Percentiles rank a stretch among this genome's conserved stretches.
Evolutionary conservation across 768 basidiomycete species (phyloP).

Genomic region (Butyriboletus loyo): DNA sequence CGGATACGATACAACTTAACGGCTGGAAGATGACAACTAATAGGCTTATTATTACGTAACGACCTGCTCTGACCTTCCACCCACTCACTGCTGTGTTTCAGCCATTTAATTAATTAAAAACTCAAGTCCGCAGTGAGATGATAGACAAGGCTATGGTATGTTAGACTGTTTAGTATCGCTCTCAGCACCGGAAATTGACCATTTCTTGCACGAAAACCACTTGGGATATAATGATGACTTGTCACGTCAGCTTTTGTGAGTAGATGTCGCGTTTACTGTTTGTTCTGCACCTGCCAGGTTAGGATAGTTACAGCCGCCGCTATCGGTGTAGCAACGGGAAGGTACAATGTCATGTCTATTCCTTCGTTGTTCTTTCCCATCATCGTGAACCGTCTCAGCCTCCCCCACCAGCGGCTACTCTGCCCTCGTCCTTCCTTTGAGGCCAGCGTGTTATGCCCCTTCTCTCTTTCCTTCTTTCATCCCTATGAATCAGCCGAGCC

Average conservation of each 20-base stretch:
- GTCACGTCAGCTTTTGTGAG: background rate
- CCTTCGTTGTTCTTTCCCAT: conserved; percentile 25
- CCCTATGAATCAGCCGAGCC: conserved; percentile 41
- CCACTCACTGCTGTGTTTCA: background rate
- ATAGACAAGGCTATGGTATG: background rate
- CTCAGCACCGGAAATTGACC: background rate
- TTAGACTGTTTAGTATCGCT: background rate
- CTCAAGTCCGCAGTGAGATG: background rate
- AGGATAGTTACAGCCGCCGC: conserved; percentile 19
- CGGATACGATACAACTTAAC: conserved; percentile 5
- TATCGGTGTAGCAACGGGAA: conserved; percentile 18
- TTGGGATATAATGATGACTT: background rate
- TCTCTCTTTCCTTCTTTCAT: conserved; percentile 15
- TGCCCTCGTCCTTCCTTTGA: conserved; percentile 38
- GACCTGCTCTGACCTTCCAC: background rate
- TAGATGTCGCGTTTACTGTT: background rate
- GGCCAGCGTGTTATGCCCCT: conserved; percentile 35
- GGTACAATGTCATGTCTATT: background rate
- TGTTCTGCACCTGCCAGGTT: background rate
- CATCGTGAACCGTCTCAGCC: conserved; percentile 17
- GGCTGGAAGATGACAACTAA: too few relatives aligned
- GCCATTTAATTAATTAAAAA: background rate
- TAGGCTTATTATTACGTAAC: too few relatives aligned
- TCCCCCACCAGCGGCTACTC: conserved; percentile 39
- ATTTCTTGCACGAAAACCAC: background rate